Percentiles rank a stretch among this genome's conserved stretches.
phyloP scores from a whole-genome alignment of 139 green algal genomes.

The Astrephomene gubernaculifera region DNA sequence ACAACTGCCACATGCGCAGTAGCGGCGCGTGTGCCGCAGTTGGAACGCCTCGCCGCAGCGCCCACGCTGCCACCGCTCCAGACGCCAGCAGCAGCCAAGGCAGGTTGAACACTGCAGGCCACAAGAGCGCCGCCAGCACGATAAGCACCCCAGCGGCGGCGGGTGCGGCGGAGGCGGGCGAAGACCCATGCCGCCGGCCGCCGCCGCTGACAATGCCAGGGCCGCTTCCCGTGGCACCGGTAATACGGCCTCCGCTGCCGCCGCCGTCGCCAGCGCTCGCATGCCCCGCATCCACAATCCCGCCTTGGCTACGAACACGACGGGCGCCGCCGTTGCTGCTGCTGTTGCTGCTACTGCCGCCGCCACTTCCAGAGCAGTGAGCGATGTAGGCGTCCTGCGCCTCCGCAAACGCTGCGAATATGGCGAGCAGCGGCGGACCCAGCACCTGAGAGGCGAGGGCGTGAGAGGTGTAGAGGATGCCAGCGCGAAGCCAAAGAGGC shows the following conservation, averaged over 20 bases:
- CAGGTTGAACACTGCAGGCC: constrained; percentile 34
- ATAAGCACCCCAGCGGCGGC: not conserved
- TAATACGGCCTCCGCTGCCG: not conserved
- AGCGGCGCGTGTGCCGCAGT: not conserved
- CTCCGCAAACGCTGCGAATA: constrained; percentile 9
- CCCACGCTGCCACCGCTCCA: not conserved
- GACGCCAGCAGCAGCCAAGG: constrained; percentile 27
- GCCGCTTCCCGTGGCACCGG: not conserved
- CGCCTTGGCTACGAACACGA: too few relatives aligned
- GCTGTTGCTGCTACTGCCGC: not conserved
- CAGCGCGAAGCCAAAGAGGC: not conserved
- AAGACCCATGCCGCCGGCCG: too few relatives aligned
- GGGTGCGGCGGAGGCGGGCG: not conserved
- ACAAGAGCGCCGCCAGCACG: not conserved
- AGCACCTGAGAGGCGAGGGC: not conserved
- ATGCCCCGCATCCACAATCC: not conserved
- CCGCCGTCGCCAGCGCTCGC: not conserved
- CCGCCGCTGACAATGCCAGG: not conserved
- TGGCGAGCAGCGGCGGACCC: constrained; percentile 7
- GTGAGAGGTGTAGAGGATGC: not conserved
- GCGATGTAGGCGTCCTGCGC: constrained; percentile 21
- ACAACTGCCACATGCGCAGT: constrained; percentile 25
- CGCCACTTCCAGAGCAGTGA: too few relatives aligned
- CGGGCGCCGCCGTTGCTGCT: too few relatives aligned
- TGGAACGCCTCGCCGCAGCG: not conserved